These are phyloP conservation scores for Lactarius quietus DNA, from an alignment of 768 basidiomycete genomes.

Conservation along the genomic window DNA sequence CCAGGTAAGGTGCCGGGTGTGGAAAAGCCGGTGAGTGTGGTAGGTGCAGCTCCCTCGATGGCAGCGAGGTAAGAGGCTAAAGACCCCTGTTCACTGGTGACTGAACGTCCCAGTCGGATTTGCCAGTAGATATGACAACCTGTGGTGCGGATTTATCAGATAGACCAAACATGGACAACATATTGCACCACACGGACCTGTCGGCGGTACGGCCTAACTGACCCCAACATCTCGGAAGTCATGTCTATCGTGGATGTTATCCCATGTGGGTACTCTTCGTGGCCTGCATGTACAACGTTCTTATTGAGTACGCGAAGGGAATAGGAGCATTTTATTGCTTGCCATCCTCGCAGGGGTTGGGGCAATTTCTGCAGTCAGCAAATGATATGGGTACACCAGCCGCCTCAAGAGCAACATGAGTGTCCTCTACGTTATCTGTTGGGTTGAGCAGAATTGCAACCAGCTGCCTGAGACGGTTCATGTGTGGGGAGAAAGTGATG, in stretches of 20 bases:
- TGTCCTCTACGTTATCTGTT: slow-evolving; percentile 17
- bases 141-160: slow-evolving; percentile 32
- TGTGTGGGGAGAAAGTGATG: background rate
- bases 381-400: slow-evolving; percentile 30
- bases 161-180: background rate
- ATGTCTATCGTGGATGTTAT: slow-evolving; percentile 66
- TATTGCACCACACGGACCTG: slow-evolving; percentile 47
- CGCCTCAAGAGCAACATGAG: slow-evolving; percentile 22
- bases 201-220: slow-evolving; percentile 77
- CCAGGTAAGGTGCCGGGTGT: slow-evolving; percentile 27
- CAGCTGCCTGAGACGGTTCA: slow-evolving; percentile 23
- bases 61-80: slow-evolving; percentile 58
- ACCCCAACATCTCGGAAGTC: slow-evolving; percentile 79
- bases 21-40: background rate
- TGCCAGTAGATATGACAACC: slow-evolving; percentile 88
- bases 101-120: slow-evolving; percentile 85
- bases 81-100: slow-evolving; percentile 65
- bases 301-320: background rate
- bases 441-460: slow-evolving; percentile 20
- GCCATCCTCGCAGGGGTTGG: slow-evolving; percentile 35
- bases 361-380: slow-evolving; percentile 31
- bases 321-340: slow-evolving; percentile 7
- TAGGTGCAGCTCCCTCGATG: slow-evolving; percentile 26
- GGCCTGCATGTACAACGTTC: slow-evolving; percentile 41
- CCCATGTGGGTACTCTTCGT: slow-evolving; percentile 67